Conservation (phyloP, 2,329 filamentous ascomycete genomes). For the Ceratocystis harringtonii region DNA sequence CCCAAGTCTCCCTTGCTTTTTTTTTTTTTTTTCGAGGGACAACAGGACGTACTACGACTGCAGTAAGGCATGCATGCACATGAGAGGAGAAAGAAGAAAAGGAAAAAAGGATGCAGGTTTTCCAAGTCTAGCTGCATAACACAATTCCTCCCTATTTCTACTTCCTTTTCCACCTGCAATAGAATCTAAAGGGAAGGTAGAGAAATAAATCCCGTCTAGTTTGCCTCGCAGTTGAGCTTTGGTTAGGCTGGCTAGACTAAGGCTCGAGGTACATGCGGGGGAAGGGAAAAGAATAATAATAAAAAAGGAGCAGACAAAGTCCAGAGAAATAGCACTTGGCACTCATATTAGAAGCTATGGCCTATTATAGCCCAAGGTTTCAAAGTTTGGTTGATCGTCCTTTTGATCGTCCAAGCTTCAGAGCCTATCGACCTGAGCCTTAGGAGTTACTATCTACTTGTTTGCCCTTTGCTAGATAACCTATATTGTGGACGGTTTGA, state of each 20-base stretch:
- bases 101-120: neutral
- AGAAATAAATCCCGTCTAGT: too few relatives aligned
- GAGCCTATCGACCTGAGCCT: neutral
- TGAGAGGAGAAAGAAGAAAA: neutral
- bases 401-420: neutral
- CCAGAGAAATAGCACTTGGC: neutral
- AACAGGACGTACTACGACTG: too few relatives aligned
- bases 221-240: too few relatives aligned
- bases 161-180: neutral
- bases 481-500: neutral
- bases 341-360: neutral
- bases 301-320: neutral
- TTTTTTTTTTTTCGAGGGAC: neutral
- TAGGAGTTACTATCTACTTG: neutral
- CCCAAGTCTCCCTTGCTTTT: neutral
- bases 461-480: neutral
- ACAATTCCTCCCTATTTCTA: neutral
- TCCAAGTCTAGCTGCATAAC: neutral
- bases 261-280: neutral
- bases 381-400: neutral
- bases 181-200: neutral
- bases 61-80: too few relatives aligned
- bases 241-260: neutral
- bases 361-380: neutral
- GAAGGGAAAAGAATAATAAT: neutral